Base-by-base conservation (phyloP, 2,329 filamentous ascomycete species). In the Cyphellophora attinorum region DNA sequence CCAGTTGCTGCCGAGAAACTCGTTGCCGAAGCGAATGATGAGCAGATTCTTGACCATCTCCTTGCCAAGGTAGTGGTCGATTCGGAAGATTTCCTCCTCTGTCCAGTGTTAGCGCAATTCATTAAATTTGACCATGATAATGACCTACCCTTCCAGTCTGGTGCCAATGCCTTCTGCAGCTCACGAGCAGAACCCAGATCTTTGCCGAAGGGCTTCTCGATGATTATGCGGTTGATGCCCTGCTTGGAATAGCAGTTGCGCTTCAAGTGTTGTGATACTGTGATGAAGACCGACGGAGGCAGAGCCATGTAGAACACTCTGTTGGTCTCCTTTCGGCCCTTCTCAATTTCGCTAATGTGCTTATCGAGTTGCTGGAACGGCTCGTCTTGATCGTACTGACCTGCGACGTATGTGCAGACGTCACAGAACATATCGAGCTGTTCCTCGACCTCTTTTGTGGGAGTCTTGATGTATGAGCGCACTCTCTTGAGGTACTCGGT, bases 21-120 rank as follows among this genome's bases (percentile, higher is more conserved):
- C 88, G 70, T 98, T 98, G 52, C 91, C 93, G 58, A 98, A 98
- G 58, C 93, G 78, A 49, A 98, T 76, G 51, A 98, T 95, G 48
- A 98, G 74, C 50, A 98, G 93, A 67, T 98, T 98, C 79, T 98
- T 98, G 54, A 98, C 91, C 91, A 98, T 98, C 67, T 98, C 91
- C 74, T 98, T 98, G 54, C 93, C 93, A 31, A 98, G 77, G 64
- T 98, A 98, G 68, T 98, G 91, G 61, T 98, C 91, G 55, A 98
- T 98, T 57, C 91, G 86, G 79, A 93, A 98, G 49, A 98, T 80
- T 67, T 98, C 91, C 35, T 96, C 89, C 65, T 98, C 93, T 56
- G 84, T 91, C 93, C 91, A 98, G 67, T 98, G 18, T 31, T 31
- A 31, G 29, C 15, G 8, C 5, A n/a, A 25, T 25, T n/a, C 21